These are phyloP conservation scores for Botryosphaeria agaves DNA, from an alignment of 2,329 filamentous ascomycete genomes.

Conservation along the genomic window DNA sequence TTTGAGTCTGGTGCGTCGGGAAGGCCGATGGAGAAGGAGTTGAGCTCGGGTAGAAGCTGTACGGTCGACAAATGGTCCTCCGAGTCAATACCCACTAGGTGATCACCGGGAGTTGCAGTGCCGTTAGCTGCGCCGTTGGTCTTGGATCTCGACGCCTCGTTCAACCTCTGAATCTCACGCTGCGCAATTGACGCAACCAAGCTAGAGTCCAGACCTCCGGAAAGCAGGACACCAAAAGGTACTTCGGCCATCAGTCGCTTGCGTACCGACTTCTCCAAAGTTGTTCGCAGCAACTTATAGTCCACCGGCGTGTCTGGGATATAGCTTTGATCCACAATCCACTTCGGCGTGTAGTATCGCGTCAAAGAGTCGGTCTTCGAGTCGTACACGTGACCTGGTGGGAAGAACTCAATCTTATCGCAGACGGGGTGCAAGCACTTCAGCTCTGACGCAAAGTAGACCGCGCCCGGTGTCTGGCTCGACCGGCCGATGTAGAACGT, in stretches of 20 bases:
- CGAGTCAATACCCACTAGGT: slow-evolving; percentile 87
- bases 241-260: slow-evolving; percentile 99
- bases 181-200: slow-evolving; percentile 91
- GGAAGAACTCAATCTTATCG: slow-evolving; percentile 88
- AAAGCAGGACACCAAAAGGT: slow-evolving; percentile 88
- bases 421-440: slow-evolving; percentile 88
- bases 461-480: slow-evolving; percentile 62
- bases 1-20: slow-evolving; percentile 83
- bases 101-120: slow-evolving; percentile 38
- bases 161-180: slow-evolving; percentile 69
- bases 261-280: slow-evolving; percentile 77
- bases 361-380: slow-evolving; percentile 74
- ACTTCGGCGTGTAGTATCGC: slow-evolving; percentile 79
- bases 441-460: slow-evolving; percentile 94
- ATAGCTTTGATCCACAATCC: slow-evolving; percentile 65
- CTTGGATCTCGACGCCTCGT: slow-evolving; percentile 37
- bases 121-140: slow-evolving; percentile 27
- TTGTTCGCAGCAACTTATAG: slow-evolving; percentile 62
- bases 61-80: slow-evolving; percentile 77
- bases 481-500: slow-evolving; percentile 92
- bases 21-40: slow-evolving; percentile 97
- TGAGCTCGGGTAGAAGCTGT: slow-evolving; percentile 82
- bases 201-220: slow-evolving; percentile 89
- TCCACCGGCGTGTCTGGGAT: slow-evolving; percentile 70
- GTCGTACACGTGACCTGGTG: slow-evolving; percentile 90